Percentiles rank a stretch among this genome's conserved stretches.
Evolutionary conservation across 768 basidiomycete genomes (phyloP).

Genomic region (Lentinula detonsa): DNA sequence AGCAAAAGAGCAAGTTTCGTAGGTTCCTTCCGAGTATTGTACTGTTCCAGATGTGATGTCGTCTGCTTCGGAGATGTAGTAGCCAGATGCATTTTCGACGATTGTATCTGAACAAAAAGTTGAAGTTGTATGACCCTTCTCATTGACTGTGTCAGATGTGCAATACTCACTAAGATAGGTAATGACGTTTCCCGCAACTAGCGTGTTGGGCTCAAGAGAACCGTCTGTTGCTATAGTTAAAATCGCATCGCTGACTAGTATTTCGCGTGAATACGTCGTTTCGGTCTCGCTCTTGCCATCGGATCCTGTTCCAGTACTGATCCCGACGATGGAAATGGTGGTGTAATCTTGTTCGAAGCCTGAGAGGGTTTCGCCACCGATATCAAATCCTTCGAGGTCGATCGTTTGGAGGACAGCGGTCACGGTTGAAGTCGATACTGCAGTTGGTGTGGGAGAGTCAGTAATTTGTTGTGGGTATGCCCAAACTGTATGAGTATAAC

Average conservation of each 20-base stretch:
- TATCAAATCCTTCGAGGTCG: not conserved
- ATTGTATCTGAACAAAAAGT: not conserved
- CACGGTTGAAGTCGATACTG: not conserved
- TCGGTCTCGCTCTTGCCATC: not conserved
- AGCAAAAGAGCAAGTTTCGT: not conserved
- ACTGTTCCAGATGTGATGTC: not conserved
- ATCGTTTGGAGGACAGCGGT: not conserved
- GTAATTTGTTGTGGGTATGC: not conserved
- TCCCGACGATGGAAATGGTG: not conserved
- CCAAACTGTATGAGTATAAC: not conserved
- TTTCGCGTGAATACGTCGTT: not conserved
- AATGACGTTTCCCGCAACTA: not conserved
- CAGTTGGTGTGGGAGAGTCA: not conserved
- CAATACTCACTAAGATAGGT: not conserved
- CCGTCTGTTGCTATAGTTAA: not conserved
- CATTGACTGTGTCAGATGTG: not conserved
- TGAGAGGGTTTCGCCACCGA: not conserved
- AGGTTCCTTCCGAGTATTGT: not conserved
- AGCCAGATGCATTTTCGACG: conserved; percentile 1
- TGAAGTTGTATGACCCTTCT: not conserved
- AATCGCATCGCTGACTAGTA: not conserved
- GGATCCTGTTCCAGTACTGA: not conserved
- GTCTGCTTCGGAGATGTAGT: not conserved
- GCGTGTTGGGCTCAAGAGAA: not conserved
- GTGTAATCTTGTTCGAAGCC: not conserved